Conservation (phyloP, 352 stramenopile genomes). For the Pythium oligandrum region DNA sequence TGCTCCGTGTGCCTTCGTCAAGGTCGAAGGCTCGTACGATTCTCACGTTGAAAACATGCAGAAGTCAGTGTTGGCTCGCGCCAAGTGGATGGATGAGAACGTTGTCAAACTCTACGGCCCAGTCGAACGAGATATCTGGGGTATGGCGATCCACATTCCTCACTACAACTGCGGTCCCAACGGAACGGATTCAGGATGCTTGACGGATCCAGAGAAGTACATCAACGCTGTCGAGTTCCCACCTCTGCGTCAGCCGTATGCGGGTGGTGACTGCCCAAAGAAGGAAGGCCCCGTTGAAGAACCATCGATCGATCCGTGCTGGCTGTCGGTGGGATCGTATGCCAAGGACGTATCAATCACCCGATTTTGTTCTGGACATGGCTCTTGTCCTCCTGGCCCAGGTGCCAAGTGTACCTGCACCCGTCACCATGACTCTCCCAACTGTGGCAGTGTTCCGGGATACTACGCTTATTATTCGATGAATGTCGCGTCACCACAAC, state of each 20-base stretch:
- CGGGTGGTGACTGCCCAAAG: constrained; percentile 13
- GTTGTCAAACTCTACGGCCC: constrained; percentile 11
- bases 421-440: constrained; percentile 7
- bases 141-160: constrained; percentile 2
- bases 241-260: constrained; percentile 22
- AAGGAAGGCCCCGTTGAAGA: constrained; percentile 17
- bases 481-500: too few relatives aligned
- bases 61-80: constrained; percentile 2
- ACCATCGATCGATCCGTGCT: constrained; percentile 72
- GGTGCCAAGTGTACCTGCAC: constrained; percentile 64
- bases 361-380: constrained; percentile 68
- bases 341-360: constrained; percentile 45
- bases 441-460: constrained; percentile 2
- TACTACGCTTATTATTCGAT: too few relatives aligned
- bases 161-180: constrained; percentile 18
- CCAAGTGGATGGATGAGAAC: constrained; percentile 19
- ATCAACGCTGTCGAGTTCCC: constrained; percentile 39
- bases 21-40: constrained; percentile 7
- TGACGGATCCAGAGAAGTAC: constrained; percentile 22
- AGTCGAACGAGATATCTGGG: constrained; percentile 5
- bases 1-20: constrained; percentile 10
- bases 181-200: constrained; percentile 14
- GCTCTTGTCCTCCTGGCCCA: constrained; percentile 53
- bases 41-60: constrained; percentile 8
- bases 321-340: constrained; percentile 61